Percentiles rank a stretch among this genome's conserved stretches.
These are phyloP conservation scores for Phaseolus lunatus DNA, from an alignment of 306 rosid species.

Conservation along the genomic window DNA sequence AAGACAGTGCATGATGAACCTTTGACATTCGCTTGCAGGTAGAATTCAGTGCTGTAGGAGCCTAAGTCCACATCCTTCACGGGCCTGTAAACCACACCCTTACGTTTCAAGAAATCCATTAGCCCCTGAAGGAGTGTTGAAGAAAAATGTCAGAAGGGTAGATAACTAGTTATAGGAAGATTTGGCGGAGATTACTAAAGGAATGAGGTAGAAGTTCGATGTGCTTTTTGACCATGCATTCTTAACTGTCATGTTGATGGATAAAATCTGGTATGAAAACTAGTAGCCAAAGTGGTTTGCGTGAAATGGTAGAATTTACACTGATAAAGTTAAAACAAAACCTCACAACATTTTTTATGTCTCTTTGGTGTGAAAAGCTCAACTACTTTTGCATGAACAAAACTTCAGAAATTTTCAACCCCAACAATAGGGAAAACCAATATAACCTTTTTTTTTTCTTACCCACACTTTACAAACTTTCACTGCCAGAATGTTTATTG, in stretches of 20 bases:
- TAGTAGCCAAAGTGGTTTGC: conserved; percentile 32
- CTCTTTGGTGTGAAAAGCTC: conserved; percentile 6
- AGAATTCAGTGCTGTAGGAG: conserved; percentile 65
- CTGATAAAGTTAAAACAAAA: not conserved
- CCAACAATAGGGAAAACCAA: not conserved
- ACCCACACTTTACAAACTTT: not conserved
- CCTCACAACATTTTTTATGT: not conserved
- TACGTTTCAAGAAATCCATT: conserved; percentile 61
- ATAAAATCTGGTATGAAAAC: conserved; percentile 36
- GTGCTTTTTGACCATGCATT: conserved; percentile 29
- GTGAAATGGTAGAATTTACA: conserved; percentile 6
- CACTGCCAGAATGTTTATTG: not conserved
- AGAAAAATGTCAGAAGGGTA: not conserved
- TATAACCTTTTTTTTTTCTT: not conserved
- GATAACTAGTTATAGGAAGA: conserved; percentile 5
- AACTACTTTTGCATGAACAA: conserved; percentile 30
- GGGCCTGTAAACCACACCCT: conserved; percentile 58
- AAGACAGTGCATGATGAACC: conserved; percentile 53
- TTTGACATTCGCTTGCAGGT: conserved; percentile 85
- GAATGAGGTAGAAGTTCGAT: not conserved
- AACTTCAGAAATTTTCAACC: not conserved
- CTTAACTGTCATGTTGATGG: conserved; percentile 38
- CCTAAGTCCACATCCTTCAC: conserved; percentile 69
- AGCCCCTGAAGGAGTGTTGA: not conserved
- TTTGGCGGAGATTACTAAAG: conserved; percentile 52